These are phyloP conservation scores for Pseudocercospora cruenta DNA, from an alignment of 2,329 filamentous ascomycete species.

Conservation along the genomic window DNA sequence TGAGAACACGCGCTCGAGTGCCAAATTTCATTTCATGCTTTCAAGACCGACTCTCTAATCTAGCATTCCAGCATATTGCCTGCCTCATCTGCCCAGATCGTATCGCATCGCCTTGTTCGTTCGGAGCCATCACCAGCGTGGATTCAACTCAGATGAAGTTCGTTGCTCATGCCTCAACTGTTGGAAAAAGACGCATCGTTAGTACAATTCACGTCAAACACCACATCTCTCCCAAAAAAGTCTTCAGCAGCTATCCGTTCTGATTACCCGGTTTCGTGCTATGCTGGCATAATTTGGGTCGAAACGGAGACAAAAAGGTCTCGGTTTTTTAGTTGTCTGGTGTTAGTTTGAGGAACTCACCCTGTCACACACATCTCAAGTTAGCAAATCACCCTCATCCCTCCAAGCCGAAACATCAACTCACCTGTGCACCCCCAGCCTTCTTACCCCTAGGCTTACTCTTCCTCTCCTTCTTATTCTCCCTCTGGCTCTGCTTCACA, in stretches of 20 bases:
- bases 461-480: conserved; percentile 75
- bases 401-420: not conserved
- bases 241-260: conserved; percentile 10
- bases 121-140: conserved; percentile 5
- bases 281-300: conserved; percentile 3
- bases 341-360: conserved; percentile 6
- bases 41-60: not conserved
- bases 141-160: not conserved
- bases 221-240: conserved; percentile 1
- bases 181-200: conserved; percentile 2
- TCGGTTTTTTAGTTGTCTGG: not conserved
- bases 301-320: not conserved
- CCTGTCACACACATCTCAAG: not conserved
- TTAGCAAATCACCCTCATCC: not conserved
- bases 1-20: not conserved
- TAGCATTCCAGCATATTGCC: not conserved
- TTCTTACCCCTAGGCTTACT: conserved; percentile 41
- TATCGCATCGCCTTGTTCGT: not conserved
- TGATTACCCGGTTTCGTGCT: not conserved
- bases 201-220: conserved; percentile 9
- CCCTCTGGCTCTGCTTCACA: conserved; percentile 70
- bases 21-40: not conserved
- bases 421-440: conserved; percentile 23
- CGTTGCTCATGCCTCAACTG: conserved; percentile 1
- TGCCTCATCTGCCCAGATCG: not conserved